Conservation (phyloP, 345 rosid species). For the Jatropha curcas region DNA sequence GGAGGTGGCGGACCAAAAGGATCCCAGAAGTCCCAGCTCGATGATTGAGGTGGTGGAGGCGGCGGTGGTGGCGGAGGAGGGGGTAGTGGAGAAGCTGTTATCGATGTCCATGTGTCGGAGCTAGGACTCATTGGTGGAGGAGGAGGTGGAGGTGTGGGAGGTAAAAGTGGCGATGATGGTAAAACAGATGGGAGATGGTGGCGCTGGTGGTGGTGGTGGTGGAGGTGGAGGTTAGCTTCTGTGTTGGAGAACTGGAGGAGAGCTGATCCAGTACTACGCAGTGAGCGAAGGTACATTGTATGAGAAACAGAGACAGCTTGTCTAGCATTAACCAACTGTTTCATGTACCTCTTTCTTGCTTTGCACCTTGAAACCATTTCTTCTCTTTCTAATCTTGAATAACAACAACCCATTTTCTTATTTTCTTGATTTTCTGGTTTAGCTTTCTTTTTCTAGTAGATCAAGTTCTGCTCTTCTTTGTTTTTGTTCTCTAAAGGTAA, state of each 20-base stretch:
- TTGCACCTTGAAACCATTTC: conserved; percentile 88
- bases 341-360: conserved; percentile 85
- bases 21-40: conserved; percentile 96
- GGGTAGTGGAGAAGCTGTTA: conserved; percentile 21
- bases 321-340: conserved; percentile 77
- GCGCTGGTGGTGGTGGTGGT: conserved; percentile 32
- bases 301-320: conserved; percentile 81
- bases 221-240: conserved; percentile 64
- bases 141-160: conserved; percentile 38
- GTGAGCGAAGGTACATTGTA: conserved; percentile 83
- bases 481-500: not conserved
- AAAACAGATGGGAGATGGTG: conserved; percentile 30
- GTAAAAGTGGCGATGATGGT: conserved; percentile 21
- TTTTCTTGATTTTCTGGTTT: too few relatives aligned
- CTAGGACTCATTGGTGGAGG: conserved; percentile 75
- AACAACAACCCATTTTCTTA: conserved; percentile 75
- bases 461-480: conserved; percentile 8
- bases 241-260: conserved; percentile 71
- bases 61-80: conserved; percentile 62
- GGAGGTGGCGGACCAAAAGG: conserved; percentile 59
- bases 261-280: conserved; percentile 79
- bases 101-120: conserved; percentile 76
- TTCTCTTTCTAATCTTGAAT: conserved; percentile 71
- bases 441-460: not conserved
- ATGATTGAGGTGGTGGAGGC: conserved; percentile 67